Evolutionary conservation across 805 yeast genomes (phyloP).

Genomic region (Wickerhamiella shivajii): DNA sequence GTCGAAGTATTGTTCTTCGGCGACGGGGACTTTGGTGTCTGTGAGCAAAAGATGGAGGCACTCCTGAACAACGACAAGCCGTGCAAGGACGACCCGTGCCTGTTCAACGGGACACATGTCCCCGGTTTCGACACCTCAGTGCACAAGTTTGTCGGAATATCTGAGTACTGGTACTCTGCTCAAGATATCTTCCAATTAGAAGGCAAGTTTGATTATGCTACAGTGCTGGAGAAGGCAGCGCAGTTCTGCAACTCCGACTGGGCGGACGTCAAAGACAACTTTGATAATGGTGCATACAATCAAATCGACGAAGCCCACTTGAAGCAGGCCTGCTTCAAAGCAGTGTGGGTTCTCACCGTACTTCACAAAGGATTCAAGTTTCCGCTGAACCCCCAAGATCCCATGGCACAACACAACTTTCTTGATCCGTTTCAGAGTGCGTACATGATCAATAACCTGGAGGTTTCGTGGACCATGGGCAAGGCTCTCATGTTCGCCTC

Average conservation of each 20-base stretch:
- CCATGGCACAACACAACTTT: slow-evolving; percentile 21
- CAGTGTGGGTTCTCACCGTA: slow-evolving; percentile 82
- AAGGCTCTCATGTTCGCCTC: slow-evolving; percentile 73
- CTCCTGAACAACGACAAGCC: slow-evolving; percentile 64
- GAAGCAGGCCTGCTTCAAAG: slow-evolving; percentile 77
- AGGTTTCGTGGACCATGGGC: slow-evolving; percentile 92
- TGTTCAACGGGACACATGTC: slow-evolving; percentile 90
- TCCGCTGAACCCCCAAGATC: slow-evolving; percentile 33
- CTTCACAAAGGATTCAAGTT: slow-evolving; percentile 85
- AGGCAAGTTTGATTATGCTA: slow-evolving; percentile 68
- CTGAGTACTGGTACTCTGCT: slow-evolving; percentile 96
- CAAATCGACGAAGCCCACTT: slow-evolving; percentile 42
- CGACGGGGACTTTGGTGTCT: slow-evolving; percentile 61
- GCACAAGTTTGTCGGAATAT: slow-evolving; percentile 81
- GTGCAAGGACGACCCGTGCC: slow-evolving; percentile 76
- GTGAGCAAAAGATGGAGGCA: slow-evolving; percentile 61
- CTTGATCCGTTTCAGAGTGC: slow-evolving; percentile 68
- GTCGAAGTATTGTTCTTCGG: slow-evolving; percentile 39
- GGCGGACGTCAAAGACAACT: slow-evolving; percentile 35
- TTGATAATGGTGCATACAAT: slow-evolving; percentile 41
- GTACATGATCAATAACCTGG: slow-evolving; percentile 64
- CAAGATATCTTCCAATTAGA: slow-evolving; percentile 80
- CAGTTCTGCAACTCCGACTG: slow-evolving; percentile 69
- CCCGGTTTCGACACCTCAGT: slow-evolving; percentile 68
- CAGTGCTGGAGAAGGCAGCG: slow-evolving; percentile 50